Percentiles rank a stretch among this genome's conserved stretches.
Conservation (phyloP, 129 eudicot genomes). For the Flaveria linearis region DNA sequence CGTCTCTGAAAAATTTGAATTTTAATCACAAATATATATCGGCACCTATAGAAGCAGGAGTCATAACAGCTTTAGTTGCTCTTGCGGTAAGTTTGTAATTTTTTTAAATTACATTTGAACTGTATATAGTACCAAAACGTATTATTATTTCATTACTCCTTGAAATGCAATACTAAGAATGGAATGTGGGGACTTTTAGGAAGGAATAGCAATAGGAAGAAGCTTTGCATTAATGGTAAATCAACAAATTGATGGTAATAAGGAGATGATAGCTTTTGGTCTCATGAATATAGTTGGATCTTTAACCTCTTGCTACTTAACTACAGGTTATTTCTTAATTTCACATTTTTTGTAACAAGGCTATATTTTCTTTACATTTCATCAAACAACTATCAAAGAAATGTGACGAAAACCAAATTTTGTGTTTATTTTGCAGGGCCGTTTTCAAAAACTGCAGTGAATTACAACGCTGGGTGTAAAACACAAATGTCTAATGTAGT, state of each 20-base stretch:
- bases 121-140: neutral
- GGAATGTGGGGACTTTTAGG: constrained; percentile 39
- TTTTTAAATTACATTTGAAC: neutral
- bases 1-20: constrained; percentile 47
- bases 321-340: constrained; percentile 57
- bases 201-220: constrained; percentile 97
- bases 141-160: neutral
- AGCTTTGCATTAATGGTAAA: constrained; percentile 78
- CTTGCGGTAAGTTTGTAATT: constrained; percentile 63
- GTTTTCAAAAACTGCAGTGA: constrained; percentile 92
- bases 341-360: neutral
- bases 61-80: constrained; percentile 69
- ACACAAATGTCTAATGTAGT: constrained; percentile 77
- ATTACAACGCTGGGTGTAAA: constrained; percentile 80
- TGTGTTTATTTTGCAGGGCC: constrained; percentile 55
- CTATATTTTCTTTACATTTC: neutral
- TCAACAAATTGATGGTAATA: constrained; percentile 85
- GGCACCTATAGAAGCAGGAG: constrained; percentile 76
- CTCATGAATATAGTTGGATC: constrained; percentile 98
- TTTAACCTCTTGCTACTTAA: constrained; percentile 85
- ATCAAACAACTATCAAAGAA: neutral
- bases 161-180: neutral
- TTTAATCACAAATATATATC: constrained; percentile 62
- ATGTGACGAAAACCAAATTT: neutral
- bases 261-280: constrained; percentile 96